Evolutionary conservation across 257 asterid genomes (phyloP).

Genomic region (Capsicum pubescens): DNA sequence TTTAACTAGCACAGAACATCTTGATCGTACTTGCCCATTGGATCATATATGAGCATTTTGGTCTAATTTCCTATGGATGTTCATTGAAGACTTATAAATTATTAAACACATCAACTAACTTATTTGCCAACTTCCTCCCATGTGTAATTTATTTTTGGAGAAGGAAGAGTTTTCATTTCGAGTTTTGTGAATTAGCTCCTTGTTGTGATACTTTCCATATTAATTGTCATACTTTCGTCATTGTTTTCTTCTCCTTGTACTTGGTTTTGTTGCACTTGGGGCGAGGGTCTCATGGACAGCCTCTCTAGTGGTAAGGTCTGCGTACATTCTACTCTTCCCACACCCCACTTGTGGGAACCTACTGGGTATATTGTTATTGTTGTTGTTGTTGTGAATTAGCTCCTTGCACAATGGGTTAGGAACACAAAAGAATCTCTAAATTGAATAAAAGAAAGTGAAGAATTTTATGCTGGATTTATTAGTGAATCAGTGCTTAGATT

Average conservation of each 20-base stretch:
- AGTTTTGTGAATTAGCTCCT: not conserved
- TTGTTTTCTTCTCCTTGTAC: too few relatives aligned
- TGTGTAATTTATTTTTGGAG: not conserved
- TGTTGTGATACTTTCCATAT: too few relatives aligned
- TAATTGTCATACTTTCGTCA: too few relatives aligned
- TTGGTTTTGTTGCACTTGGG: too few relatives aligned
- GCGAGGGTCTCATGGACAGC: too few relatives aligned
- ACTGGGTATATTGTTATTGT: too few relatives aligned
- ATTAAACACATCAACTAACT: not conserved
- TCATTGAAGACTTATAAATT: conserved; percentile 15
- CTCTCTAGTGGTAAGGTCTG: too few relatives aligned
- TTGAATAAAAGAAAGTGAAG: not conserved
- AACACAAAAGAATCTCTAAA: not conserved
- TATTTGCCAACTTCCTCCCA: not conserved
- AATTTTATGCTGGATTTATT: not conserved
- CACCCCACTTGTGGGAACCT: too few relatives aligned
- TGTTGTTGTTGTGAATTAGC: conserved; percentile 15
- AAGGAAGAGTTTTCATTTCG: not conserved
- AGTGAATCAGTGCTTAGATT: not conserved
- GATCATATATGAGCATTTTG: not conserved
- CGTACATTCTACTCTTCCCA: too few relatives aligned
- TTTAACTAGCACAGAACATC: not conserved
- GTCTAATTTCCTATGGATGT: conserved; percentile 5
- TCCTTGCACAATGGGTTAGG: not conserved
- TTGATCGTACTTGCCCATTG: conserved; percentile 2